Base-by-base conservation (phyloP, 192 early-diverging fungal genomes). In the Chytriomyces confervae region DNA sequence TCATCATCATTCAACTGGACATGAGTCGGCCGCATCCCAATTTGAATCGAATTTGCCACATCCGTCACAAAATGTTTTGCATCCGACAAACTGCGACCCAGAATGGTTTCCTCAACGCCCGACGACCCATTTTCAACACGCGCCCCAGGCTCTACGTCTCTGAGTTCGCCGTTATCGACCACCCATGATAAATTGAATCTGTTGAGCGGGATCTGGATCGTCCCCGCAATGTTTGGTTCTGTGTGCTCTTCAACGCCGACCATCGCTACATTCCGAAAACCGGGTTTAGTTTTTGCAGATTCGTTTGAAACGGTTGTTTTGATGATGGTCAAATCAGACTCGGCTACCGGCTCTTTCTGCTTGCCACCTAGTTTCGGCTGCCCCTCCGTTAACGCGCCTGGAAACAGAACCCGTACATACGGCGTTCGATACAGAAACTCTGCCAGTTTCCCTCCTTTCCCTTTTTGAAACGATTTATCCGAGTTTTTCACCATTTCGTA, bases 21-120 rank as follows among this genome's bases (percentile, higher is more conserved):
- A 62, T 74, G 72, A 62, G 72, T 62, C 36, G 60, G 60, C 27
- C 60, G 72, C 10, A 74, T 74, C n/a, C 72, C 72, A 57, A 10
- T 48, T 61, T 53, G 10, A 7, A 74, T 62, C 16, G 24, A 62
- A 36, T 62, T 62, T 47, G 72, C 72, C 9, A 48, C 13, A 47
- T 47, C 61, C 18, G 7, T 44, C 4, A 74, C 62, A 44, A 49
- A 27, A 9, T 61, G 10, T 45, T 63, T 61, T 9, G 44, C 61
- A 45, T 74, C 72, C 45, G 71, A 18, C 13, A 73, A 11, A 10
- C 71, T 27, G 18, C 49, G 18, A 20, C 44, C 57, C n/a, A 71
- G 57, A 29, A 23, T 46, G 13, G n/a, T 23, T 8, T 48, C 27
- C 36, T 69, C 67, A 9, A 7, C 23, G 36, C 0, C 29, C 16